phyloP scores from a whole-genome alignment of 371 early-diverging fungal species.

The Funneliformis caledonium region DNA sequence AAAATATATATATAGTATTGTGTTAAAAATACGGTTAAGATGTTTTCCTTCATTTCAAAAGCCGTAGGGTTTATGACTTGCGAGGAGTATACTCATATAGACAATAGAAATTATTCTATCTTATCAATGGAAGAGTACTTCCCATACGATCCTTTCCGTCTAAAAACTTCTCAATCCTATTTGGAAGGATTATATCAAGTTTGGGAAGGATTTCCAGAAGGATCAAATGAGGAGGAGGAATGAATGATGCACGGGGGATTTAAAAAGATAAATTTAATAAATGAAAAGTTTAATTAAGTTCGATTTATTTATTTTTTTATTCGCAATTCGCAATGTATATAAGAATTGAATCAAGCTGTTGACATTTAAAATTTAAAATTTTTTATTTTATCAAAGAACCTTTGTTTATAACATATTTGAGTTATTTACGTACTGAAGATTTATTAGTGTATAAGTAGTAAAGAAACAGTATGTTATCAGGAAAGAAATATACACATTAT shows the following conservation, averaged over 20 bases:
- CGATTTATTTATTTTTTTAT: no score
- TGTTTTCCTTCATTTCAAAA: conserved; percentile 84
- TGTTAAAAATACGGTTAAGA: conserved; percentile 76
- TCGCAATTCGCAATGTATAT: no score
- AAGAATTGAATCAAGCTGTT: no score
- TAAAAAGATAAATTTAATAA: background rate
- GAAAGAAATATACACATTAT: no score
- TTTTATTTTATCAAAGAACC: no score
- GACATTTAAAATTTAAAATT: no score
- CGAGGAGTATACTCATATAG: conserved; percentile 45
- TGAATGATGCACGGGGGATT: background rate
- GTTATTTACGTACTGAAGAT: no score
- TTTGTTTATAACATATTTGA: no score
- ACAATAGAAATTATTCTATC: background rate
- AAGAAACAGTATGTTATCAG: no score
- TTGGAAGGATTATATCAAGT: conserved; percentile 69
- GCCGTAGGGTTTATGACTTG: conserved; percentile 85
- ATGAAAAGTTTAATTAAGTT: no score
- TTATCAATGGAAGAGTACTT: conserved; percentile 64
- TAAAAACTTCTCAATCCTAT: conserved; percentile 66
- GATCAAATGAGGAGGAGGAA: background rate
- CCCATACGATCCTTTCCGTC: conserved; percentile 93
- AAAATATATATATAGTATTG: conserved; percentile 59
- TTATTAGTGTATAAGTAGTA: no score
- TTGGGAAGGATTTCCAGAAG: conserved; percentile 56